Evolutionary conservation across 2,329 filamentous ascomycete genomes (phyloP).

Genomic region (Plenodomus biglobosus): DNA sequence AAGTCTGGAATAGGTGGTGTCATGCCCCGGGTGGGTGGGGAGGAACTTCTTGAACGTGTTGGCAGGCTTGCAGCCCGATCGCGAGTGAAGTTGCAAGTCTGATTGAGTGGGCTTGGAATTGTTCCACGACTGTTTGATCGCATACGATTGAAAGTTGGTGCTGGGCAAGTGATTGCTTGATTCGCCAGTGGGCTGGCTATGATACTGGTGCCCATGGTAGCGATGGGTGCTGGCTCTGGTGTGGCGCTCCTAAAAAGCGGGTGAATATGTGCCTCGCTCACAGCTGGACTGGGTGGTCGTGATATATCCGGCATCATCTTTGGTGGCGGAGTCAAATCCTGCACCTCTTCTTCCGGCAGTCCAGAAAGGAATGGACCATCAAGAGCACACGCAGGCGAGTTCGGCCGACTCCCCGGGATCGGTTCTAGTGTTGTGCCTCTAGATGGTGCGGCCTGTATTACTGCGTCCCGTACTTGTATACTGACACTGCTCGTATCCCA

Average conservation of each 20-base stretch:
- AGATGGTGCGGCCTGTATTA: slow-evolving; percentile 37
- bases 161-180: slow-evolving; percentile 56
- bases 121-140: slow-evolving; percentile 35
- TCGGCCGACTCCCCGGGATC: slow-evolving; percentile 68
- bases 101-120: slow-evolving; percentile 26
- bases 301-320: slow-evolving; percentile 38
- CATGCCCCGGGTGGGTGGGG: slow-evolving; percentile 43
- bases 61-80: slow-evolving; percentile 24
- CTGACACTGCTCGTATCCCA: slow-evolving; percentile 75
- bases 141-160: slow-evolving; percentile 42
- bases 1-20: slow-evolving; percentile 49
- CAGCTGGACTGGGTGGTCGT: slow-evolving; percentile 43
- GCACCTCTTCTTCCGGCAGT: slow-evolving; percentile 27
- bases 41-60: slow-evolving; percentile 32
- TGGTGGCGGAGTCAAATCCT: slow-evolving; percentile 37
- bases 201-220: slow-evolving; percentile 69
- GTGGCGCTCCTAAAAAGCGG: slow-evolving; percentile 75
- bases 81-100: slow-evolving; percentile 27
- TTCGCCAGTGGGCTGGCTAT: slow-evolving; percentile 69
- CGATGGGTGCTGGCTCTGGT: slow-evolving; percentile 64
- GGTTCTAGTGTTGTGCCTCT: slow-evolving; percentile 64
- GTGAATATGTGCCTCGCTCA: slow-evolving; percentile 70
- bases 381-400: slow-evolving; percentile 63
- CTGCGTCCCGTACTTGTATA: slow-evolving; percentile 59
- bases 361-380: slow-evolving; percentile 52